Evolutionary conservation across 2,329 filamentous ascomycete genomes (phyloP).

Genomic region (Cercospora zeina): DNA sequence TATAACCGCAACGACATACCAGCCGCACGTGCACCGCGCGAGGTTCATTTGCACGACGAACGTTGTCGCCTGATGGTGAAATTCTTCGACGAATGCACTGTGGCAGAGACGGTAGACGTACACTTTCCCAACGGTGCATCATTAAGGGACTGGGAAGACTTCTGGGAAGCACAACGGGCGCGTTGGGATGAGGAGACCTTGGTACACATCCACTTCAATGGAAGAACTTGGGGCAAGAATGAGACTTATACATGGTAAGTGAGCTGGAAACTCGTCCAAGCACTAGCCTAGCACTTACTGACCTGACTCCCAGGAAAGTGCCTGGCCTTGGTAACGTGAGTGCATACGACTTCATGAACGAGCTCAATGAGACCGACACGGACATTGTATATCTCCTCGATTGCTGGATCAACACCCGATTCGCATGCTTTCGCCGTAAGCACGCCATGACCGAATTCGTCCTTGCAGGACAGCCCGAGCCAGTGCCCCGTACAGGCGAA

Average conservation of each 20-base stretch:
- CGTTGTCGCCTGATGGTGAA: slow-evolving; percentile 6
- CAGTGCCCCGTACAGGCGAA: not conserved
- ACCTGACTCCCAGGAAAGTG: not conserved
- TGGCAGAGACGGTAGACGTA: slow-evolving; percentile 5
- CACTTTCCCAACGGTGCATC: slow-evolving; percentile 5
- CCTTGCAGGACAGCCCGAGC: not conserved
- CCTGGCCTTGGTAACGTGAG: slow-evolving; percentile 4
- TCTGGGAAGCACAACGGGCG: not conserved
- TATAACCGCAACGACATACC: not conserved
- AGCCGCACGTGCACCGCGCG: not conserved
- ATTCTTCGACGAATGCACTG: slow-evolving; percentile 12
- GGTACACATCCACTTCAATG: slow-evolving; percentile 15
- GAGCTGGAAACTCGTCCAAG: not conserved
- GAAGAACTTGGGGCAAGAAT: slow-evolving; percentile 5
- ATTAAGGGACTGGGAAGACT: not conserved
- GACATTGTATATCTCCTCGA: slow-evolving; percentile 15
- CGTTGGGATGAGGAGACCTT: slow-evolving; percentile 2
- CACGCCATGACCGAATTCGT: slow-evolving; percentile 15
- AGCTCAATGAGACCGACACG: slow-evolving; percentile 6
- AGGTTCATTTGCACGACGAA: not conserved
- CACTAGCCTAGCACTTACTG: not conserved
- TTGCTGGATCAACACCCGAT: slow-evolving; percentile 17
- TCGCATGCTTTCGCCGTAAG: not conserved
- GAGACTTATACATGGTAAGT: slow-evolving; percentile 14
- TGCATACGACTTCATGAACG: slow-evolving; percentile 4